Percentiles rank a stretch among this genome's conserved stretches.
Evolutionary conservation across 768 basidiomycete genomes (phyloP).

Genomic region (Rhizopogon vinicolor): DNA sequence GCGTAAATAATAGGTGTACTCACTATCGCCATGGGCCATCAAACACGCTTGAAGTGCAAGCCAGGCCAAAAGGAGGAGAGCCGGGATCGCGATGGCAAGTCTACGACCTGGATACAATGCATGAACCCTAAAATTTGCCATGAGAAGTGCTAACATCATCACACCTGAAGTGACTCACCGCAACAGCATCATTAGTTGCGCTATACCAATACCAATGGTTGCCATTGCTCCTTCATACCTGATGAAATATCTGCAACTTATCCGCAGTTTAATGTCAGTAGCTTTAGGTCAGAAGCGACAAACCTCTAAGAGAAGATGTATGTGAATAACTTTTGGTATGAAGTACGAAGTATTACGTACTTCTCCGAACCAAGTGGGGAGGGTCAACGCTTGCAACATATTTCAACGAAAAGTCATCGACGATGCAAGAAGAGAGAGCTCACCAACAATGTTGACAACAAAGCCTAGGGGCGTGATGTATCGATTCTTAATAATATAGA

Average conservation of each 20-base stretch:
- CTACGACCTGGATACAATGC: not conserved
- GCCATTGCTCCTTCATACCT: not conserved
- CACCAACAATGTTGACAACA: constrained; percentile 41
- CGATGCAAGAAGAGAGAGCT: not conserved
- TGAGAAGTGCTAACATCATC: not conserved
- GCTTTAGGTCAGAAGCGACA: not conserved
- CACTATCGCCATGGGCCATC: not conserved
- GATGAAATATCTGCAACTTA: not conserved
- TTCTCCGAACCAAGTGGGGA: not conserved
- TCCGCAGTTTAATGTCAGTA: constrained; percentile 15
- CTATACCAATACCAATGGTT: not conserved
- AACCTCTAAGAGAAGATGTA: not conserved
- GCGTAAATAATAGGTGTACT: not conserved
- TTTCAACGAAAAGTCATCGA: not conserved
- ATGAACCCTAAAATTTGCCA: not conserved
- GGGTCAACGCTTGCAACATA: not conserved
- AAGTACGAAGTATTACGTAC: not conserved
- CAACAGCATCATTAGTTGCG: not conserved
- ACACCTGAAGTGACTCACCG: not conserved
- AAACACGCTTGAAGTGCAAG: not conserved
- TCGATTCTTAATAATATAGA: constrained; percentile 38
- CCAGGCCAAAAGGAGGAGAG: not conserved
- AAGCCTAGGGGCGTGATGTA: constrained; percentile 57
- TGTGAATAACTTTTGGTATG: not conserved
- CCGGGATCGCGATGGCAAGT: not conserved